A percentile compares a stretch with the other conserved stretches of the same genome.
phyloP scores from a whole-genome alignment of 2,329 filamentous ascomycete genomes.

The Apiospora saccharicola region DNA sequence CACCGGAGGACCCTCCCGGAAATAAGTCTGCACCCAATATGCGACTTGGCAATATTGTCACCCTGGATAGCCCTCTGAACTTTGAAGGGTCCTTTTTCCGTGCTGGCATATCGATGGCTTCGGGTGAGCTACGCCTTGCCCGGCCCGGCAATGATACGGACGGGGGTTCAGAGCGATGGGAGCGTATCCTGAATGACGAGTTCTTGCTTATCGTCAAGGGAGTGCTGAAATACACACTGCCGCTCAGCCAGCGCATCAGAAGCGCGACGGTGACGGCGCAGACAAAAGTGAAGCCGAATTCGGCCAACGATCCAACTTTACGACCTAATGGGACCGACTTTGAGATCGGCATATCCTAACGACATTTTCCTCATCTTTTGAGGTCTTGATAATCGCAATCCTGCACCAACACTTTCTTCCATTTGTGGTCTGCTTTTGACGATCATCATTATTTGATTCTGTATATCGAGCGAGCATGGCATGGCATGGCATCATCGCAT shows the following conservation, averaged over 20 bases:
- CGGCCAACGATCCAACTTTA: constrained; percentile 60
- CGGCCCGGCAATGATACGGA: constrained; percentile 90
- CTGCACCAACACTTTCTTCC: not conserved
- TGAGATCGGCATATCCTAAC: constrained; percentile 33
- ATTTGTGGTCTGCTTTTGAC: constrained; percentile 14
- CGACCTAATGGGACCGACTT: constrained; percentile 48
- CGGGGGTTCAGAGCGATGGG: constrained; percentile 87
- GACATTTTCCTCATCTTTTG: constrained; percentile 11
- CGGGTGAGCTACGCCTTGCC: constrained; percentile 82
- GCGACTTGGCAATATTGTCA: constrained; percentile 86
- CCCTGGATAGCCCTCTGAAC: constrained; percentile 85
- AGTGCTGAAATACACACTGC: constrained; percentile 81
- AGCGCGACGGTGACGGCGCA: constrained; percentile 68
- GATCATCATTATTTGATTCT: constrained; percentile 32
- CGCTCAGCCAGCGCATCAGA: constrained; percentile 65
- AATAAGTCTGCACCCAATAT: constrained; percentile 77
- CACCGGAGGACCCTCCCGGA: constrained; percentile 61
- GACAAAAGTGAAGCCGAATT: constrained; percentile 67
- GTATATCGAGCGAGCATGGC: constrained; percentile 49
- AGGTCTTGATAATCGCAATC: constrained; percentile 1
- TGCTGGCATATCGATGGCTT: constrained; percentile 73
- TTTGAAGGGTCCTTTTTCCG: constrained; percentile 93
- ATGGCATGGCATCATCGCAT: constrained; percentile 32
- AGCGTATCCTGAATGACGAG: constrained; percentile 86
- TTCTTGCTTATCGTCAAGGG: constrained; percentile 94